These are phyloP conservation scores for Tuctoria greenei DNA, from an alignment of 176 grass and related monocot genomes.

Conservation along the genomic window DNA sequence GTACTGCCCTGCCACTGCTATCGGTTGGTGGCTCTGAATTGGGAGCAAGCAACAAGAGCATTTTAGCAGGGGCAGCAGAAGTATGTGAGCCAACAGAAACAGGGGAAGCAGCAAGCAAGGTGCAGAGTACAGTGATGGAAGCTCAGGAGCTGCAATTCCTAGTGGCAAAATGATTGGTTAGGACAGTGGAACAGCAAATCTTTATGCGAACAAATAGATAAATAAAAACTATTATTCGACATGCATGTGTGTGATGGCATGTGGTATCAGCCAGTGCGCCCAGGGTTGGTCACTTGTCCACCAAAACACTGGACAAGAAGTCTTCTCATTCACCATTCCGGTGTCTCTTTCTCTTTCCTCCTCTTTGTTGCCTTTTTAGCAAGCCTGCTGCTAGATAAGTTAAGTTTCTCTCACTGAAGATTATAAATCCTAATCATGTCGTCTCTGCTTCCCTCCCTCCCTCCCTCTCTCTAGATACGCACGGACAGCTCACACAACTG, in stretches of 20 bases:
- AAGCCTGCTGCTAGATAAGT: conserved; percentile 33
- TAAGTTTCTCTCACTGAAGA: conserved; percentile 29
- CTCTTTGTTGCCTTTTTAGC: conserved; percentile 45
- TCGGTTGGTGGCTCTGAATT: conserved; percentile 40
- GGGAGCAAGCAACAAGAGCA: conserved; percentile 37
- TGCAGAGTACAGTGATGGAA: conserved; percentile 26
- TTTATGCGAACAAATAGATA: conserved; percentile 21
- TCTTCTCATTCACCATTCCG: conserved; percentile 47
- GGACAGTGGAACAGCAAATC: conserved; percentile 36
- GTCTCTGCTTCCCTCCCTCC: conserved; percentile 19
- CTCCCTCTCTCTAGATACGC: conserved; percentile 10
- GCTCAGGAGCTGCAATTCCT: conserved; percentile 30
- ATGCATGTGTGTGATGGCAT: conserved; percentile 43
- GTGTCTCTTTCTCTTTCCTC: conserved; percentile 22
- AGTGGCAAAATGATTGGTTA: conserved; percentile 39
- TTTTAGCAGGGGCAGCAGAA: not conserved
- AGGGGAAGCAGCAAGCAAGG: conserved; percentile 1
- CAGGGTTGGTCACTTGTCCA: conserved; percentile 50
- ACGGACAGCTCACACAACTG: conserved; percentile 45
- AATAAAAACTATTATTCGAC: conserved; percentile 28
- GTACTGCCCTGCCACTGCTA: conserved; percentile 37
- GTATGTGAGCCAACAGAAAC: conserved; percentile 23
- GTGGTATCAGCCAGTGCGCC: conserved; percentile 49
- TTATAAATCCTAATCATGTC: conserved; percentile 30
- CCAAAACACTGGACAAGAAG: conserved; percentile 35